Percentiles rank a stretch among this genome's conserved stretches.
These are phyloP conservation scores for Plasmodium vinckei DNA, from an alignment of 169 alveolate genomes.

Conservation along the genomic window DNA sequence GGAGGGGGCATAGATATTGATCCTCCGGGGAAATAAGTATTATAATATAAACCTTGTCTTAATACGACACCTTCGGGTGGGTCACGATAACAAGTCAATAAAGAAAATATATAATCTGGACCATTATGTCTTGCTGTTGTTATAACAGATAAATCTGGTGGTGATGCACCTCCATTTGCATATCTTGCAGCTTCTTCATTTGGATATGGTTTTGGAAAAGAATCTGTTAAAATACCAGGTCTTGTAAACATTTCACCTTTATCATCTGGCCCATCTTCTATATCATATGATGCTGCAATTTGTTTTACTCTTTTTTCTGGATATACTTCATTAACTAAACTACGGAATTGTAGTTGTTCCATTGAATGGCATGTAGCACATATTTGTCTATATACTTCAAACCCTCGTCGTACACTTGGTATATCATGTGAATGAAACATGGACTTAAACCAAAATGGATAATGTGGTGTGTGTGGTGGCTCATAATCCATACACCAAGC, in stretches of 20 bases:
- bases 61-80: conserved; percentile 97
- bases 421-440: conserved; percentile 90
- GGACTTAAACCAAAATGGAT: conserved; percentile 92
- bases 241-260: conserved; percentile 91
- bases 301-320: conserved; percentile 90
- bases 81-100: conserved; percentile 95
- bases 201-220: conserved; percentile 91
- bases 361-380: conserved; percentile 92
- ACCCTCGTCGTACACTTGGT: conserved; percentile 90
- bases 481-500: conserved; percentile 91
- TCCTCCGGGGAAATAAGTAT: conserved; percentile 96
- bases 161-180: conserved; percentile 97
- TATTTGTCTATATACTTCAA: conserved; percentile 90
- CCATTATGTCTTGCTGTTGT: conserved; percentile 93
- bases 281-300: conserved; percentile 90
- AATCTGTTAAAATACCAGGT: conserved; percentile 89
- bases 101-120: conserved; percentile 94
- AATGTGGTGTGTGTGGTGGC: conserved; percentile 89
- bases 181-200: conserved; percentile 94
- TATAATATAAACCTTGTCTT: conserved; percentile 95
- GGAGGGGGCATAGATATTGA: conserved; percentile 98
- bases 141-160: conserved; percentile 96
- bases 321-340: conserved; percentile 88
- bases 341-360: conserved; percentile 89
- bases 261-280: conserved; percentile 91